Conservation (phyloP, 305 asterid genomes). For the Fraxinus baroniana region DNA sequence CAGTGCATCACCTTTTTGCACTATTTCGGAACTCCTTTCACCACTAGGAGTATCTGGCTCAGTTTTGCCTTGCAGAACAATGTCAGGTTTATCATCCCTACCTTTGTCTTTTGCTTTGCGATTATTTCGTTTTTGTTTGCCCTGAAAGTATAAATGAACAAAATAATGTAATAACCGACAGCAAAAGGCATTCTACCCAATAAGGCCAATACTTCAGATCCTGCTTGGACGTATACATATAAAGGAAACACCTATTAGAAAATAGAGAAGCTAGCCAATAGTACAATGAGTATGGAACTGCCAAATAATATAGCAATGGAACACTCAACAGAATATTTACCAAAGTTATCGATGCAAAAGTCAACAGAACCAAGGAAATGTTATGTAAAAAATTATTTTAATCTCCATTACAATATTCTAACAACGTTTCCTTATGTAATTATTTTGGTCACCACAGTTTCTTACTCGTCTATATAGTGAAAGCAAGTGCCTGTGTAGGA, state of each 20-base stretch:
- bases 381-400: background rate
- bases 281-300: background rate
- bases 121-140: conserved; percentile 70
- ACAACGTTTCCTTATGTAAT: background rate
- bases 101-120: conserved; percentile 79
- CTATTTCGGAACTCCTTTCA: conserved; percentile 42
- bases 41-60: conserved; percentile 45
- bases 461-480: background rate
- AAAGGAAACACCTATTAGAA: background rate
- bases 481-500: background rate
- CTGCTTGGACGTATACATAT: background rate
- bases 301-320: background rate
- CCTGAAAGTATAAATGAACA: conserved; percentile 39
- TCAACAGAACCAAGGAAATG: background rate
- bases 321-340: background rate
- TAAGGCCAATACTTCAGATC: background rate
- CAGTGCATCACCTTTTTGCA: conserved; percentile 45
- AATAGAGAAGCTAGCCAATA: background rate
- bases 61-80: conserved; percentile 39
- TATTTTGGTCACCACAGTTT: background rate
- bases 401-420: background rate
- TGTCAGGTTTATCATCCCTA: conserved; percentile 56
- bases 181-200: background rate
- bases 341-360: background rate
- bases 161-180: background rate